phyloP scores from a whole-genome alignment of 345 rosid genomes.

The Corchorus capsularis region DNA sequence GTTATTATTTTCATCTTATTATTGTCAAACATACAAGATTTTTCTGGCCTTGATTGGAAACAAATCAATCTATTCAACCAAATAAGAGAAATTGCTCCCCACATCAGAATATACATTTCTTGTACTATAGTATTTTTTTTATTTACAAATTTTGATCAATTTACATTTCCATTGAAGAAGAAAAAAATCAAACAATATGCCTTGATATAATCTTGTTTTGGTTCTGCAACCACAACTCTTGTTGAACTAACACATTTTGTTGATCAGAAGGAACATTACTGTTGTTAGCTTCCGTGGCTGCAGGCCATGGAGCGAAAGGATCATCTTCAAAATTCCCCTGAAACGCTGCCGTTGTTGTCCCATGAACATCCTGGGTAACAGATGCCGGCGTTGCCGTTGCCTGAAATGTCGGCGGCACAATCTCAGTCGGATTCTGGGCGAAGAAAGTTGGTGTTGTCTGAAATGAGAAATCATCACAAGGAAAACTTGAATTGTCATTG shows the following conservation, averaged over 20 bases:
- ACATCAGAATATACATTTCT: no score
- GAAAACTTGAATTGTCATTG: conserved; percentile 10
- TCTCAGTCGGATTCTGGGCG: conserved; percentile 18
- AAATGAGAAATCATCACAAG: conserved; percentile 40
- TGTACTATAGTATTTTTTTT: no score
- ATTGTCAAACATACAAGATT: no score
- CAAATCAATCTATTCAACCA: no score
- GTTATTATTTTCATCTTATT: no score
- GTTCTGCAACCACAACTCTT: conserved; percentile 66
- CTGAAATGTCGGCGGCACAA: not conserved
- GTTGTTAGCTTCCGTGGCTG: not conserved
- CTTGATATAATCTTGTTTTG: conserved; percentile 77
- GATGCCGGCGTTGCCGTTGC: not conserved
- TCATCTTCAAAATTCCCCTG: conserved; percentile 30
- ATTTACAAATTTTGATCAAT: no score
- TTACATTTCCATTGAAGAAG: conserved; percentile 13
- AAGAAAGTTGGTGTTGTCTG: conserved; percentile 47
- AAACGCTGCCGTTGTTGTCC: not conserved
- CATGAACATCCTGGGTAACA: not conserved
- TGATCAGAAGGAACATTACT: conserved; percentile 20
- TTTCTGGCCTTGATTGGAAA: no score
- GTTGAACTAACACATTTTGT: conserved; percentile 51
- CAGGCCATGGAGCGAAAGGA: conserved; percentile 50
- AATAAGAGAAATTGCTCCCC: no score
- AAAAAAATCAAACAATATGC: conserved; percentile 39